phyloP scores from a whole-genome alignment of 1,284 basidiomycete species.

The Trichosporon coremiiforme region DNA sequence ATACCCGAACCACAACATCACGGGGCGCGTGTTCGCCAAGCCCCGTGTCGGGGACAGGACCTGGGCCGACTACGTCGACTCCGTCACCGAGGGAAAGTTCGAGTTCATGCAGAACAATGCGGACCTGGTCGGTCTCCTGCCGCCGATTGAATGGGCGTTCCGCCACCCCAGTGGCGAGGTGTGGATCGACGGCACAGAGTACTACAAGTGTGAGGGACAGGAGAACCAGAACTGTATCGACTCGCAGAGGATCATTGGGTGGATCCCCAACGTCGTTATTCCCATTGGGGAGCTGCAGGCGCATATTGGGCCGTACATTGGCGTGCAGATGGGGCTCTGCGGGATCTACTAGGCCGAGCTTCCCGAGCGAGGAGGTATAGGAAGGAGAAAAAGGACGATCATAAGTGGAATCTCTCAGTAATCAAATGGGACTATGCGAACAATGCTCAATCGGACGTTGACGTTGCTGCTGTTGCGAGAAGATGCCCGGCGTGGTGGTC shows the following conservation, averaged over 20 bases:
- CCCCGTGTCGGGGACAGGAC: conserved; percentile 37
- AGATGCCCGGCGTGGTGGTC: too few species aligned
- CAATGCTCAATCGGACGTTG: too few species aligned
- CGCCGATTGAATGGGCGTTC: conserved; percentile 34
- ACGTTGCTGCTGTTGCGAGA: too few species aligned
- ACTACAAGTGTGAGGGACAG: conserved; percentile 34
- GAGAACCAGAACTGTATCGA: conserved; percentile 27
- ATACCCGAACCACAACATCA: conserved; percentile 21
- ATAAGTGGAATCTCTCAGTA: too few species aligned
- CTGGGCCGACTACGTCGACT: conserved; percentile 38
- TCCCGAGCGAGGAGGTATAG: too few species aligned
- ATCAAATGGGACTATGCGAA: too few species aligned
- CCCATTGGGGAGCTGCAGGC: neutral
- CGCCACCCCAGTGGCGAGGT: conserved; percentile 35
- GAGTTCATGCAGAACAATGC: conserved; percentile 38
- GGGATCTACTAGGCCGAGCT: neutral
- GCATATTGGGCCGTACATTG: conserved; percentile 2
- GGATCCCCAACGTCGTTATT: neutral
- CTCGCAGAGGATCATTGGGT: neutral
- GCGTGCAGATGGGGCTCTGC: conserved; percentile 7
- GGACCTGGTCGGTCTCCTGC: conserved; percentile 38
- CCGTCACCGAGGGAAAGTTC: conserved; percentile 24
- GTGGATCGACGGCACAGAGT: conserved; percentile 25
- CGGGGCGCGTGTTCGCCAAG: conserved; percentile 31
- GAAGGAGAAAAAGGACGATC: neutral